These are phyloP conservation scores for Musa acuminata DNA, from an alignment of 176 grass and related monocot genomes.

Conservation along the genomic window DNA sequence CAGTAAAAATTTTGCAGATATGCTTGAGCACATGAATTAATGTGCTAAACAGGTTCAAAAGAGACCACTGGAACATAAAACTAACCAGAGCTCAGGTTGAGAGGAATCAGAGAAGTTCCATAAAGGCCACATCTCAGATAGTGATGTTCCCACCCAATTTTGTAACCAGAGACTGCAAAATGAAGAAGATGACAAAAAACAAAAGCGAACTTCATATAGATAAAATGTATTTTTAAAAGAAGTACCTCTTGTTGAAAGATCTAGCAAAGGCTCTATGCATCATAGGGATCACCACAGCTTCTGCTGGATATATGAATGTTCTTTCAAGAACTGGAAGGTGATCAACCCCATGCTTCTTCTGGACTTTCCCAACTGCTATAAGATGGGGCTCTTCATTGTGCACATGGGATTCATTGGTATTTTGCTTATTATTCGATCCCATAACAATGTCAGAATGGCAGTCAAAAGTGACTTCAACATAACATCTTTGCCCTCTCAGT, in stretches of 20 bases:
- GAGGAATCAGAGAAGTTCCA: slow-evolving; percentile 84
- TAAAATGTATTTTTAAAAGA: slow-evolving; percentile 21
- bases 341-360: slow-evolving; percentile 40
- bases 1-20: no score
- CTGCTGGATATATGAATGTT: slow-evolving; percentile 90
- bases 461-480: slow-evolving; percentile 92
- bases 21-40: neutral
- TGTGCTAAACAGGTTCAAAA: slow-evolving; percentile 10
- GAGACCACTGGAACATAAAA: slow-evolving; percentile 15
- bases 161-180: slow-evolving; percentile 66
- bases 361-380: slow-evolving; percentile 21
- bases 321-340: slow-evolving; percentile 66
- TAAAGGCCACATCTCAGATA: slow-evolving; percentile 75
- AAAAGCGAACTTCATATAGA: neutral
- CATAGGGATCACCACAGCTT: slow-evolving; percentile 85
- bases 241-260: slow-evolving; percentile 80
- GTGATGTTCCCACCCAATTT: slow-evolving; percentile 46
- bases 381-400: slow-evolving; percentile 31
- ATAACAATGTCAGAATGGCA: slow-evolving; percentile 46
- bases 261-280: slow-evolving; percentile 81
- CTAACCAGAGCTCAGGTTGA: slow-evolving; percentile 74
- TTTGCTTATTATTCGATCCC: slow-evolving; percentile 41
- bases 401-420: slow-evolving; percentile 36
- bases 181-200: neutral
- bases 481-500: slow-evolving; percentile 90